Percentiles rank a stretch among this genome's conserved stretches.
phyloP scores from a whole-genome alignment of 2,329 filamentous ascomycete genomes.

The Talaromyces atroroseus region DNA sequence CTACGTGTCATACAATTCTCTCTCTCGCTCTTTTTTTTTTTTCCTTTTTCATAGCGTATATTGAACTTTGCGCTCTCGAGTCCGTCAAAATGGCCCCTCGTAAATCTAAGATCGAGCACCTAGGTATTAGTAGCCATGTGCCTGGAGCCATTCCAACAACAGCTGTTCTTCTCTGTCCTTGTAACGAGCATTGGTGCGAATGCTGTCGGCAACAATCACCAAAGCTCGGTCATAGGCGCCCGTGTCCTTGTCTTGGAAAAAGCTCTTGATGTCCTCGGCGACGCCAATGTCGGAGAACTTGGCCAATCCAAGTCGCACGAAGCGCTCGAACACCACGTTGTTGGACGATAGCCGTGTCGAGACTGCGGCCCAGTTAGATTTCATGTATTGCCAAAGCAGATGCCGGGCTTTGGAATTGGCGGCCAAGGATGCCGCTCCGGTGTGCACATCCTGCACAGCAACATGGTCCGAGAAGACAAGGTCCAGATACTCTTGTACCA shows the following conservation, averaged over 20 bases:
- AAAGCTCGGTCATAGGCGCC: conserved; percentile 80
- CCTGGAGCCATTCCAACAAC: conserved; percentile 72
- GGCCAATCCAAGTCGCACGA: conserved; percentile 70
- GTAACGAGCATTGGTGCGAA: conserved; percentile 78
- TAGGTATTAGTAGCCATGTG: conserved; percentile 52
- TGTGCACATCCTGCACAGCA: conserved; percentile 80
- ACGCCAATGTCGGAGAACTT: conserved; percentile 68
- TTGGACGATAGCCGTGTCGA: conserved; percentile 69
- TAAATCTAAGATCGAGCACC: not conserved
- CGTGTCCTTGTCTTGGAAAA: conserved; percentile 84
- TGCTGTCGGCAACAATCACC: conserved; percentile 77
- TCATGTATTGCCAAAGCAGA: conserved; percentile 78
- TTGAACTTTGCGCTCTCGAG: too few species aligned
- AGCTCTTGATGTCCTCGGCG: conserved; percentile 70
- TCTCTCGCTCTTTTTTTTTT: too few species aligned
- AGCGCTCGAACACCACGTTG: conserved; percentile 83
- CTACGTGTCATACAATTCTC: too few species aligned
- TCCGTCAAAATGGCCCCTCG: too few species aligned
- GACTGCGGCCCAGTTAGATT: conserved; percentile 72
- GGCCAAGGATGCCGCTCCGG: conserved; percentile 66
- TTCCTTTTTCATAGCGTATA: not conserved
- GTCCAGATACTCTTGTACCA: conserved; percentile 64
- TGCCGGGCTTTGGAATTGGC: conserved; percentile 67
- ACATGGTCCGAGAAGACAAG: conserved; percentile 81
- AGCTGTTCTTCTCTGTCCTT: conserved; percentile 66